Evolutionary conservation across 257 asterid species (phyloP), one percentile per base, ranked within the genome.

Genomic region (Anisodus tanguticus): DNA sequence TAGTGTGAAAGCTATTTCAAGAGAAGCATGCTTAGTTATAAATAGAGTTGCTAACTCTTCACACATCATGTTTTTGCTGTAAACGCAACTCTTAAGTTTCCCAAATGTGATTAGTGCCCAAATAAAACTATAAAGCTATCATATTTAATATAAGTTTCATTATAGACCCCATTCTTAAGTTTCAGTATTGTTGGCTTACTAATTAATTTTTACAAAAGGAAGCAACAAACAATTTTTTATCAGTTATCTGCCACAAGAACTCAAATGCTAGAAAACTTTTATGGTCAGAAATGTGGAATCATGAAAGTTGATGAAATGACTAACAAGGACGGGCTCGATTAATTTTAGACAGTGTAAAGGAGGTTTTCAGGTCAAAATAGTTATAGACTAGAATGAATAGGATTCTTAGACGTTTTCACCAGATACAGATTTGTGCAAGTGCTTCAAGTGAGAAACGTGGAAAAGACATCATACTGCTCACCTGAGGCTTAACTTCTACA

Each of bases 401-500:
- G 5, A 71, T 43, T 26, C 22, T 22, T 45, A 45, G 47, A 43
- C 1, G 3, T 62, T 66, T 62, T 63, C 59, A 62, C 45, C 13
- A 45, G 41, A 47, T 26, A 41, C 13, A 19, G 71, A 45, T 80
- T 41, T 0, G 7, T 26, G 26, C 64, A 51, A 53, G 81, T 58
- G 60, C 58, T 62, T 60, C 84, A 60, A n/a, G 43, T 4, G 72
- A 82, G 67, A 39, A 81, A 64, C 31, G 45, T 41, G 55, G 76
- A 62, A 6, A 41, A 83, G 60, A 26, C 59, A 9, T 69, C 53
- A 22, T 53, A 60, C 7, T 79, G 53, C 90, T 83, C 49, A 93
- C 98, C 98, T 92, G 98, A 83, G 98, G 98, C 86, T 94, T 93
- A 45, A 94, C 98, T 91, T 94, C 97, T 11, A 94, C 94, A 72